phyloP scores from a whole-genome alignment of 1,284 basidiomycete species.

The Caloboletus firmus region DNA sequence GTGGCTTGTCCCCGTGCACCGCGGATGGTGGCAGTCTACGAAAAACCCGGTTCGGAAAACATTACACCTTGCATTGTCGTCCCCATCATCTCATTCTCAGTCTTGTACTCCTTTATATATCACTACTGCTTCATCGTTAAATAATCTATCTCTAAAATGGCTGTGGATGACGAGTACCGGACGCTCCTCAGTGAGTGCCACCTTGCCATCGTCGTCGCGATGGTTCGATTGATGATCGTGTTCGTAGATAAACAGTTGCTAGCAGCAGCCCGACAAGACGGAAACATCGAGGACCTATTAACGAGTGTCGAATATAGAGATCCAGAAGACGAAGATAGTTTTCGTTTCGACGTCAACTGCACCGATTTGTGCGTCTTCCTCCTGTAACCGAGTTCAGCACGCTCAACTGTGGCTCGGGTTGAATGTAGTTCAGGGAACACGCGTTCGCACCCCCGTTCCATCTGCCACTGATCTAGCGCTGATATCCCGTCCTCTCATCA shows the following conservation, averaged over 20 bases:
- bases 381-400: background rate
- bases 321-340: slow-evolving; percentile 13
- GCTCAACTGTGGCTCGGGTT: slow-evolving; percentile 1
- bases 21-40: background rate
- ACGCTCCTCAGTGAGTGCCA: slow-evolving; percentile 22
- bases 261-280: slow-evolving; percentile 27
- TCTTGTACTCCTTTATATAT: background rate
- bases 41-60: background rate
- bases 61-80: background rate
- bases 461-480: slow-evolving; percentile 9
- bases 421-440: slow-evolving; percentile 30
- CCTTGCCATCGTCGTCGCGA: background rate
- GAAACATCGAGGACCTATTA: slow-evolving; percentile 32
- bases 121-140: background rate
- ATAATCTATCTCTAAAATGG: slow-evolving; percentile 17
- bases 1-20: background rate
- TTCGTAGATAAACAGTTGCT: slow-evolving; percentile 32
- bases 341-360: slow-evolving; percentile 35
- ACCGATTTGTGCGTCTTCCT: slow-evolving; percentile 27
- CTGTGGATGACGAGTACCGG: slow-evolving; percentile 11
- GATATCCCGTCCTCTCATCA: slow-evolving; percentile 12
- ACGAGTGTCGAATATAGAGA: slow-evolving; percentile 22
- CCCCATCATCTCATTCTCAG: background rate
- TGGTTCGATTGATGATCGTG: background rate
- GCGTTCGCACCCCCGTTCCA: slow-evolving; percentile 23